These are phyloP conservation scores for Bauhinia variegata DNA, from an alignment of 306 rosid species.

Conservation along the genomic window DNA sequence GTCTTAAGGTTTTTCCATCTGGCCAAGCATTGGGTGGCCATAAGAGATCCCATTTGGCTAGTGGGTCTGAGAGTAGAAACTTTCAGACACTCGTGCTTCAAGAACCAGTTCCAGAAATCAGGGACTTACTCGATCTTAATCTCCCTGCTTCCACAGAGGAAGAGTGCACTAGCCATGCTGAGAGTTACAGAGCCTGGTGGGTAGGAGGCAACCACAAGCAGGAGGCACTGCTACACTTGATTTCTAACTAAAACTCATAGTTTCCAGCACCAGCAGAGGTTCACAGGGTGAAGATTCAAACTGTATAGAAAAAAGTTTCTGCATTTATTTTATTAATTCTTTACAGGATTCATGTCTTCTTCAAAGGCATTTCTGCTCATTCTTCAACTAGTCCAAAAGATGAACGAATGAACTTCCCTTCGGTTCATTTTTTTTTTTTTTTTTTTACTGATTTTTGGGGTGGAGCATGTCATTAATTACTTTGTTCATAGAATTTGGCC, in stretches of 20 bases:
- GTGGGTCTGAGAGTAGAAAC: constrained; percentile 47
- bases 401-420: constrained; percentile 8
- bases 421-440: neutral
- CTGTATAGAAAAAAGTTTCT: constrained; percentile 56
- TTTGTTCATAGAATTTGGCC: constrained; percentile 38
- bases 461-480: neutral
- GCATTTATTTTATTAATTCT: constrained; percentile 78
- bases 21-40: constrained; percentile 99
- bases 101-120: constrained; percentile 59
- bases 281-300: constrained; percentile 45
- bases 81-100: constrained; percentile 34
- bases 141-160: constrained; percentile 81
- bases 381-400: constrained; percentile 39
- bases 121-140: constrained; percentile 85
- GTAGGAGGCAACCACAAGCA: constrained; percentile 50
- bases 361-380: constrained; percentile 43
- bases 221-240: constrained; percentile 52
- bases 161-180: constrained; percentile 49
- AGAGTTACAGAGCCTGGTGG: constrained; percentile 62
- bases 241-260: constrained; percentile 42
- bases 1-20: constrained; percentile 66
- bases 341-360: constrained; percentile 48
- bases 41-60: constrained; percentile 77
- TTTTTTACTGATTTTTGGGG: constrained; percentile 14
- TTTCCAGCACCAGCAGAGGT: constrained; percentile 10